A percentile compares a stretch with the other conserved stretches of the same genome.
Evolutionary conservation across 2,329 filamentous ascomycete genomes (phyloP).

Genomic region (Apiospora phragmitis): DNA sequence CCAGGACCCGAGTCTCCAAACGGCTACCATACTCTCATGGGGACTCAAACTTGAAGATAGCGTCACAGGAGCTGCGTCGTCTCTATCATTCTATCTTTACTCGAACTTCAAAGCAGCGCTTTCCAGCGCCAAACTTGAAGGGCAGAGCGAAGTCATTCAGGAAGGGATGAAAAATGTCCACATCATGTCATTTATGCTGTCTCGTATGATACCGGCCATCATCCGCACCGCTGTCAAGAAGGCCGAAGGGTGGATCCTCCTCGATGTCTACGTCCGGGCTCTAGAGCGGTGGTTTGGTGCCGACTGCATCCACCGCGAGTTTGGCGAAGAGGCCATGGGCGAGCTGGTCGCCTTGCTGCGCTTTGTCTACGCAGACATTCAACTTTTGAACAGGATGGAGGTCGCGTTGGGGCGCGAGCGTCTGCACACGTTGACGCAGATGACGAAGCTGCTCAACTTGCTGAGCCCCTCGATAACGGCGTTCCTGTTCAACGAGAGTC

Average conservation of each 20-base stretch:
- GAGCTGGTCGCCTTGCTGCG: slow-evolving; percentile 35
- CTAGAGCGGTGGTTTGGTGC: slow-evolving; percentile 37
- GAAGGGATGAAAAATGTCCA: slow-evolving; percentile 48
- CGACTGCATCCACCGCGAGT: slow-evolving; percentile 37
- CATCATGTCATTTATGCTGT: slow-evolving; percentile 49
- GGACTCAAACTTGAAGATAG: slow-evolving; percentile 55
- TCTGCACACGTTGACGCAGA: slow-evolving; percentile 22
- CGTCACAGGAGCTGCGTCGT: slow-evolving; percentile 46
- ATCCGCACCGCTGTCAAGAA: slow-evolving; percentile 39
- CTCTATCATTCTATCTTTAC: slow-evolving; percentile 58
- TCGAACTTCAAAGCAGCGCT: slow-evolving; percentile 59
- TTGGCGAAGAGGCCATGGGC: slow-evolving; percentile 34
- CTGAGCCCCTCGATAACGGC: slow-evolving; percentile 29
- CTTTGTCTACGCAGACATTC: slow-evolving; percentile 30
- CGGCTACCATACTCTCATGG: slow-evolving; percentile 56
- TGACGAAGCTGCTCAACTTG: slow-evolving; percentile 28
- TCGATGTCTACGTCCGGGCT: slow-evolving; percentile 51
- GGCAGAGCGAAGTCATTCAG: slow-evolving; percentile 47
- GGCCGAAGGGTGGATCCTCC: slow-evolving; percentile 44
- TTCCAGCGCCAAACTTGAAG: slow-evolving; percentile 46
- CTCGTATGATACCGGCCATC: slow-evolving; percentile 56
- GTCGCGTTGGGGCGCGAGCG: slow-evolving; percentile 24
- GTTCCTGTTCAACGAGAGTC: slow-evolving; percentile 27
- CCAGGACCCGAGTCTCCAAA: slow-evolving; percentile 57
- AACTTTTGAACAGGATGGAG: slow-evolving; percentile 22